These are phyloP conservation scores for Annona cherimola DNA, from an alignment of 164 flowering plant genomes.

Conservation along the genomic window DNA sequence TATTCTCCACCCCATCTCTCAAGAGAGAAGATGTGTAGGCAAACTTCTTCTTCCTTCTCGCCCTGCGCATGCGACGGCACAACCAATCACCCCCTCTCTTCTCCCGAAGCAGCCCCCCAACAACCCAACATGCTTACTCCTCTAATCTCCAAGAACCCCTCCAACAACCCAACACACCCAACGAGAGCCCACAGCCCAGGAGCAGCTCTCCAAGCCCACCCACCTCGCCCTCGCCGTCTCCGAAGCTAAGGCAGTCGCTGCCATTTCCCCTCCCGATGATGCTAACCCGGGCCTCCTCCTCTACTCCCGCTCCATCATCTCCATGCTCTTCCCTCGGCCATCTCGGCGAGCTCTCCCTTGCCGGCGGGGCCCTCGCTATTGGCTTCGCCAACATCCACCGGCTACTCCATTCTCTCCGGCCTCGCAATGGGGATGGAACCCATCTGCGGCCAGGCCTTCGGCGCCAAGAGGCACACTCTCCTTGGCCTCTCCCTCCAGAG, in stretches of 20 bases:
- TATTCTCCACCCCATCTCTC: conserved; percentile 10
- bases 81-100: conserved; percentile 11
- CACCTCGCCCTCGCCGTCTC: conserved; percentile 27
- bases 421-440: conserved; percentile 87
- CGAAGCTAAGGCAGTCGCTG: conserved; percentile 44
- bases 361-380: conserved; percentile 67
- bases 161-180: conserved; percentile 9
- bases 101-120: conserved; percentile 6
- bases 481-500: conserved; percentile 61
- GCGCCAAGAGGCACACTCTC: conserved; percentile 51
- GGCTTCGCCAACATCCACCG: conserved; percentile 88
- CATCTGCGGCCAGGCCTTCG: conserved; percentile 79
- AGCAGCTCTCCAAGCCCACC: conserved; percentile 10
- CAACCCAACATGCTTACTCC: conserved; percentile 23
- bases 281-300: conserved; percentile 54
- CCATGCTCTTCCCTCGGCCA: conserved; percentile 79
- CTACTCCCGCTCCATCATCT: conserved; percentile 69
- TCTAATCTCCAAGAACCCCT: conserved; percentile 30
- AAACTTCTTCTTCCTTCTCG: conserved; percentile 10
- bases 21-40: conserved; percentile 18
- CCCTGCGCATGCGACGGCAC: conserved; percentile 11
- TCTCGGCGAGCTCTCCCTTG: conserved; percentile 58
- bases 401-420: conserved; percentile 74
- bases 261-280: conserved; percentile 62
- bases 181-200: background rate